Conservation (phyloP, 441 rosid genomes). For the Brassica hybrid region DNA sequence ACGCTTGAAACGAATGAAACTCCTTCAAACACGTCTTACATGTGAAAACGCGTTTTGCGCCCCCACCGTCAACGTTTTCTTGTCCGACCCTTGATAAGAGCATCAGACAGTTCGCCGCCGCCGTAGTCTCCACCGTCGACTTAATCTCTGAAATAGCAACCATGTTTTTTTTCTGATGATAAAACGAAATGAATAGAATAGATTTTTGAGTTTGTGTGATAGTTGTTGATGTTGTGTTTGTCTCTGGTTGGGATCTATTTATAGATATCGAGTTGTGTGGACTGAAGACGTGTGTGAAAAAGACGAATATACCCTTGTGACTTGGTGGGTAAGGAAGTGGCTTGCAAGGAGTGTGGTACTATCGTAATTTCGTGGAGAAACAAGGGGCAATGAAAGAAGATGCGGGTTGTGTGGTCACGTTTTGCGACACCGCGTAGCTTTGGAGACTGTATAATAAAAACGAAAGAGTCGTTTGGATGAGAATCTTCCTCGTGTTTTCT, state of each 20-base stretch:
- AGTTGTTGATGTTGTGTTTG: slow-evolving; percentile 12
- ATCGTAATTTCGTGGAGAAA: slow-evolving; percentile 27
- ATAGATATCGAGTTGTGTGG: slow-evolving; percentile 39
- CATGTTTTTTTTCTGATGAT: slow-evolving; percentile 27
- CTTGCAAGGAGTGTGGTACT: slow-evolving; percentile 38
- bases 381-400: slow-evolving; percentile 10
- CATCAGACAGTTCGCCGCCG: slow-evolving; percentile 68
- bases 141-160: slow-evolving; percentile 38
- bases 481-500: slow-evolving; percentile 46
- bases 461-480: slow-evolving; percentile 38
- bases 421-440: slow-evolving; percentile 44
- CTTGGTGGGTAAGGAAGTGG: slow-evolving; percentile 54
- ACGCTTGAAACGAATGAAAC: slow-evolving; percentile 72
- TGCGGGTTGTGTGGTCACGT: slow-evolving; percentile 39
- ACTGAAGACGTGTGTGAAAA: slow-evolving; percentile 32
- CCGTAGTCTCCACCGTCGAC: slow-evolving; percentile 39
- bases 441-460: slow-evolving; percentile 13
- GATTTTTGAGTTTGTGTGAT: slow-evolving; percentile 24
- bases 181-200: slow-evolving; percentile 30
- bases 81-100: slow-evolving; percentile 70
- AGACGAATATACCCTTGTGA: slow-evolving; percentile 44
- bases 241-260: slow-evolving; percentile 24
- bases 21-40: slow-evolving; percentile 72
- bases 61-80: slow-evolving; percentile 20
- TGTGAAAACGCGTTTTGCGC: slow-evolving; percentile 53